phyloP scores from a whole-genome alignment of 2,329 filamentous ascomycete genomes.

The Fusarium neocosmosporiellum region DNA sequence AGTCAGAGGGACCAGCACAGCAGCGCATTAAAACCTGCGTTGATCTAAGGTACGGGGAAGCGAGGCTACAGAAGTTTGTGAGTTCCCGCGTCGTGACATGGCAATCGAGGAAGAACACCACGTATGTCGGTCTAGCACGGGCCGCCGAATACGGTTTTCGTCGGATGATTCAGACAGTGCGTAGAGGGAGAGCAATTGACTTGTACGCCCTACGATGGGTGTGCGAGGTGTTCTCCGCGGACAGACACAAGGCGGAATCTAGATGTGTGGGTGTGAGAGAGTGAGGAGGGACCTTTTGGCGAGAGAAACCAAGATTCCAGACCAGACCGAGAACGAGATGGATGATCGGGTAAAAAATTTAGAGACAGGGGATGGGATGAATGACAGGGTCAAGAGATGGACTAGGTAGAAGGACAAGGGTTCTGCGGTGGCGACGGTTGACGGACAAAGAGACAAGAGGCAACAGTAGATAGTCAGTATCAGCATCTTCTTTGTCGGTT shows the following conservation, averaged over 20 bases:
- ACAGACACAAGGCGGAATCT: neutral
- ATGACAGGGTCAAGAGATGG: neutral
- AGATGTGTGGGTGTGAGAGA: neutral
- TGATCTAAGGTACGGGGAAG: neutral
- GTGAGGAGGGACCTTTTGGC: neutral
- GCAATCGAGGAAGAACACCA: slow-evolving; percentile 19
- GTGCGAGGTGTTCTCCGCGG: neutral
- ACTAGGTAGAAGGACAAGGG: neutral
- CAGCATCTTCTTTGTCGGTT: neutral
- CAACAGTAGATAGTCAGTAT: neutral
- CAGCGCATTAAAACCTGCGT: slow-evolving; percentile 14
- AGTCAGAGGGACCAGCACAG: slow-evolving; percentile 22
- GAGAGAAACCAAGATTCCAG: neutral
- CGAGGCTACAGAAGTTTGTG: neutral
- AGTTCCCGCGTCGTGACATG: neutral
- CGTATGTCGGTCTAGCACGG: slow-evolving; percentile 34
- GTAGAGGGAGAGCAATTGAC: neutral
- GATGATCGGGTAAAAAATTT: neutral
- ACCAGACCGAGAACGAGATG: neutral
- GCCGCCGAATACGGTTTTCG: neutral
- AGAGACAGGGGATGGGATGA: neutral
- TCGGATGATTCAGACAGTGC: neutral
- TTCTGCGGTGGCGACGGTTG: neutral
- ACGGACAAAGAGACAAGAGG: slow-evolving; percentile 1
- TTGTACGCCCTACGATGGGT: neutral